Percentiles rank a stretch among this genome's conserved stretches.
Conservation (phyloP, 495 filamentous ascomycete species). For the Penicillium maclennaniae region DNA sequence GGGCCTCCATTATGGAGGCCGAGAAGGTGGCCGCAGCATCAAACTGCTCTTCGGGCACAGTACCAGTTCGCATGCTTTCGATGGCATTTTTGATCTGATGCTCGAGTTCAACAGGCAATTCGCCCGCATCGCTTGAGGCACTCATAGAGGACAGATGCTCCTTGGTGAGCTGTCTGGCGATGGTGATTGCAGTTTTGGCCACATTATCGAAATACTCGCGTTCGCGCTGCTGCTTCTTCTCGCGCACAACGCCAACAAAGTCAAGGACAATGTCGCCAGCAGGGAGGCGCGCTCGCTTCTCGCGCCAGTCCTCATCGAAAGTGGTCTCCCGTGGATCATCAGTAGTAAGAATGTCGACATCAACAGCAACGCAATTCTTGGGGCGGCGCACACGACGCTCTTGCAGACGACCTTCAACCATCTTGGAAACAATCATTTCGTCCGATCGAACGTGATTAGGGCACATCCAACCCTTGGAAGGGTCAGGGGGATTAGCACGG, state of each 20-base stretch:
- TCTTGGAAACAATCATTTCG: slow-evolving; percentile 32
- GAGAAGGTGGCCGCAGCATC: slow-evolving; percentile 18
- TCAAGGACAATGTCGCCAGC: slow-evolving; percentile 20
- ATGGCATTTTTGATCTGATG: slow-evolving; percentile 1
- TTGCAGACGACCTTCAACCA: slow-evolving; percentile 48
- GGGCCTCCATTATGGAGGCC: slow-evolving; percentile 1
- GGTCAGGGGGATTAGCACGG: slow-evolving; percentile 66
- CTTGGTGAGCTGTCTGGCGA: not conserved
- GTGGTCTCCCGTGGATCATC: slow-evolving; percentile 12
- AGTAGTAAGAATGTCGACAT: slow-evolving; percentile 10
- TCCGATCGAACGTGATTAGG: slow-evolving; percentile 76
- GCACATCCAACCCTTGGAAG: slow-evolving; percentile 75
- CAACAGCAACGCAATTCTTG: slow-evolving; percentile 21
- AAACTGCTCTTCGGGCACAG: slow-evolving; percentile 3
- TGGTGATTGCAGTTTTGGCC: slow-evolving; percentile 6
- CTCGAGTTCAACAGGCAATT: not conserved
- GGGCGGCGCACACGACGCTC: slow-evolving; percentile 53
- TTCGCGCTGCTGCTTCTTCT: slow-evolving; percentile 2
- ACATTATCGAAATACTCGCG: slow-evolving; percentile 1
- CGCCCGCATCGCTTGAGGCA: not conserved
- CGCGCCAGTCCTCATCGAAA: slow-evolving; percentile 23
- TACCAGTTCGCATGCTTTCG: slow-evolving; percentile 1
- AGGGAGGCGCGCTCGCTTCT: slow-evolving; percentile 9
- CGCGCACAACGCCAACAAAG: slow-evolving; percentile 19
- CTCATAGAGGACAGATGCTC: not conserved